Evolutionary conservation across 2,329 filamentous ascomycete species (phyloP).

Genomic region (Sphaerostilbella broomeana): DNA sequence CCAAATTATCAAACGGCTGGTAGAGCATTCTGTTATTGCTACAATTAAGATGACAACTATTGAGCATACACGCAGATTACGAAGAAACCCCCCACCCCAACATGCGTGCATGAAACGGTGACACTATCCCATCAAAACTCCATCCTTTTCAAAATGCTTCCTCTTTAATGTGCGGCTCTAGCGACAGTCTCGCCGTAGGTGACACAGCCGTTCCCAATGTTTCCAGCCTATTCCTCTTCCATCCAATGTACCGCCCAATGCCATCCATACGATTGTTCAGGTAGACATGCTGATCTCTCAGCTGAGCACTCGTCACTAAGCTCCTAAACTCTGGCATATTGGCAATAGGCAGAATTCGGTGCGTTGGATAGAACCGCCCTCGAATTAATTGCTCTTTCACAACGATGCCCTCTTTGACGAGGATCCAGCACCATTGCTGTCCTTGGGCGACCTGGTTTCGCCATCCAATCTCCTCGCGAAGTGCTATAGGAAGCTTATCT

Average conservation of each 20-base stretch:
- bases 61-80: no score
- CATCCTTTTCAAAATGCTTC: no score
- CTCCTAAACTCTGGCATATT: constrained; percentile 33
- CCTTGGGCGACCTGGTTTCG: constrained; percentile 29
- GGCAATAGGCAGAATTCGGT: constrained; percentile 45
- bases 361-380: constrained; percentile 54
- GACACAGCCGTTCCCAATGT: constrained; percentile 39
- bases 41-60: no score
- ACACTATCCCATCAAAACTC: no score
- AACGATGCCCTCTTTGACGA: constrained; percentile 40
- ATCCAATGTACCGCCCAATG: constrained; percentile 34
- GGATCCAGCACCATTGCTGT: constrained; percentile 31
- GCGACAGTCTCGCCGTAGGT: constrained; percentile 26
- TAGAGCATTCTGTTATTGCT: no score
- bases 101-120: no score
- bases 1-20: no score
- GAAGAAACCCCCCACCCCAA: no score
- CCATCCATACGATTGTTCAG: constrained; percentile 49
- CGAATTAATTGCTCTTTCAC: constrained; percentile 42
- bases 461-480: constrained; percentile 35
- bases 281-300: constrained; percentile 40
- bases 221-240: constrained; percentile 34
- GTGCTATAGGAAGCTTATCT: constrained; percentile 35
- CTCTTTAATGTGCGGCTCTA: constrained; percentile 33
- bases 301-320: constrained; percentile 30